Percentiles rank a stretch among this genome's conserved stretches.
Evolutionary conservation across 352 stramenopile species (phyloP).

Genomic region (Albugo candida): DNA sequence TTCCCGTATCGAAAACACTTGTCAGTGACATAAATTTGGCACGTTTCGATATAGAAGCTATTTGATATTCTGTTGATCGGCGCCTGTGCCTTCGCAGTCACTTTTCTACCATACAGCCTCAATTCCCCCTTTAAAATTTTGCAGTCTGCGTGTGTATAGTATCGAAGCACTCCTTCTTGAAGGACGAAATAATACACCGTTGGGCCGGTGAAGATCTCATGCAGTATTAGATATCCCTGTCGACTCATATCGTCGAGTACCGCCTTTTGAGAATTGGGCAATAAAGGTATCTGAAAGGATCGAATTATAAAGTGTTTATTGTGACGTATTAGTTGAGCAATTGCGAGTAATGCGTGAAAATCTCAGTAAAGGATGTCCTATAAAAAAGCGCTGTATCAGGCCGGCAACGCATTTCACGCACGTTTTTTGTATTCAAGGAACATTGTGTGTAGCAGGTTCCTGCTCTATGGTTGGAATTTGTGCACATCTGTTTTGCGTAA

Average conservation of each 20-base stretch:
- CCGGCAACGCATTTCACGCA: too few relatives aligned
- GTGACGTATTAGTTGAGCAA: too few relatives aligned
- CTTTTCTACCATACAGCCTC: conserved; percentile 53
- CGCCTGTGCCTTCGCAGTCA: conserved; percentile 47
- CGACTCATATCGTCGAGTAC: conserved; percentile 32
- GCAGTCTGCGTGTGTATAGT: conserved; percentile 37
- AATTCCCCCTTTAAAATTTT: conserved; percentile 48
- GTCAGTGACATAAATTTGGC: conserved; percentile 48
- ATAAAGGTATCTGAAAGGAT: too few relatives aligned
- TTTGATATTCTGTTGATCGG: conserved; percentile 59
- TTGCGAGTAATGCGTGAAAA: too few relatives aligned
- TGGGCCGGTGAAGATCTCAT: conserved; percentile 41
- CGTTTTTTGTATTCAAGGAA: too few relatives aligned
- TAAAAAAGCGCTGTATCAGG: too few relatives aligned
- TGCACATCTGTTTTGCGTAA: too few relatives aligned
- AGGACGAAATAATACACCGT: conserved; percentile 68
- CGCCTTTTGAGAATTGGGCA: too few relatives aligned
- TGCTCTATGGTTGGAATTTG: too few relatives aligned
- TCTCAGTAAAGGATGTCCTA: too few relatives aligned
- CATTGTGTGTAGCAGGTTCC: too few relatives aligned
- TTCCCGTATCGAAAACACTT: conserved; percentile 40
- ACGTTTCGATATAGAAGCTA: conserved; percentile 41
- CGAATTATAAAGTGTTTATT: too few relatives aligned
- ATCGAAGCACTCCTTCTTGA: conserved; percentile 49
- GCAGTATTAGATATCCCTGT: conserved; percentile 58